Percentiles rank a stretch among this genome's conserved stretches.
These are phyloP conservation scores for Candolleomyces aberdarensis DNA, from an alignment of 768 basidiomycete genomes.

Conservation along the genomic window DNA sequence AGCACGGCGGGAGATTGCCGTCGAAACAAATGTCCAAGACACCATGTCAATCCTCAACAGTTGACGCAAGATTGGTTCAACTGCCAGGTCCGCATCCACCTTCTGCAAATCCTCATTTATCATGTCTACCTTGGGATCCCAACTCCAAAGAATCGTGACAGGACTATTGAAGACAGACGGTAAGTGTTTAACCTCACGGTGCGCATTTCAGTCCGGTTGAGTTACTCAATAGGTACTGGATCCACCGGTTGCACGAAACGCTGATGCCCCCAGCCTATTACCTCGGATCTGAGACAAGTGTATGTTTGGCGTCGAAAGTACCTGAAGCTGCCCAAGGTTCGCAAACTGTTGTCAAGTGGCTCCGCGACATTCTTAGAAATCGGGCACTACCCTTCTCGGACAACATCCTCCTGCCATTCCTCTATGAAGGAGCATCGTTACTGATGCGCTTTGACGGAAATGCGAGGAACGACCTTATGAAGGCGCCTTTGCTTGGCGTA, in stretches of 20 bases:
- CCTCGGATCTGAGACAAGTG: constrained; percentile 40
- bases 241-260: no score
- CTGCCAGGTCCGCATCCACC: no score
- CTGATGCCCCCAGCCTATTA: constrained; percentile 43
- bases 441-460: no score
- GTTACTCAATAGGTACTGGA: constrained; percentile 37
- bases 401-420: constrained; percentile 34
- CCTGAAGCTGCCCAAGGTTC: constrained; percentile 31
- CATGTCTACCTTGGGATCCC: constrained; percentile 7
- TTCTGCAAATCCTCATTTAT: no score
- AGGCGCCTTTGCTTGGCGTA: no score
- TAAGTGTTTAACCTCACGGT: constrained; percentile 16
- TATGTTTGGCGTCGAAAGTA: constrained; percentile 42
- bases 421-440: constrained; percentile 37
- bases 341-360: constrained; percentile 33
- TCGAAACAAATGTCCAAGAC: constrained; percentile 13
- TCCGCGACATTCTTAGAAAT: constrained; percentile 34
- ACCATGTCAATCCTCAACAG: constrained; percentile 10
- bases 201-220: neutral
- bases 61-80: constrained; percentile 16
- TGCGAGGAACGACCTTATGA: no score
- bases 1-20: constrained; percentile 15
- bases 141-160: neutral
- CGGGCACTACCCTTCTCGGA: constrained; percentile 21
- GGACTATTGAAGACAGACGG: neutral